These are phyloP conservation scores for Ilex aquifolium DNA, from an alignment of 257 asterid species.

Conservation along the genomic window DNA sequence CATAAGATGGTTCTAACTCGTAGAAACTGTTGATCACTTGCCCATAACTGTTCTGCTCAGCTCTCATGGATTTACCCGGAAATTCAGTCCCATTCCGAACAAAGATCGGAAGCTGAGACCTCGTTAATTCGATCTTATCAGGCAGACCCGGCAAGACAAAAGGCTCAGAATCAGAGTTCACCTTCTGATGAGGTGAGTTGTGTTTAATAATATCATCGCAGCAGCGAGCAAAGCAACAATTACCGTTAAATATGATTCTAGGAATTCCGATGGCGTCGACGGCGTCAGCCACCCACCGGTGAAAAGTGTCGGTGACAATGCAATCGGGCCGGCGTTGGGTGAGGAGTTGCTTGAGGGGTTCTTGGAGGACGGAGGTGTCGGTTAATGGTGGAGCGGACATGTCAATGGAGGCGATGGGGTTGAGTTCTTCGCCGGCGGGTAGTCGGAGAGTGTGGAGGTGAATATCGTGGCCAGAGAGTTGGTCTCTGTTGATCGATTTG, in stretches of 20 bases:
- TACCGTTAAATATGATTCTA: conserved; percentile 37
- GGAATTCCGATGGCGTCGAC: conserved; percentile 46
- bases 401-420: too few species aligned
- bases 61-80: conserved; percentile 5
- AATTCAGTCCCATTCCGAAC: not conserved
- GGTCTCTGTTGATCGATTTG: conserved; percentile 13
- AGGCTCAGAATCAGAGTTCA: conserved; percentile 21
- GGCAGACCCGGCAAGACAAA: conserved; percentile 35
- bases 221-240: conserved; percentile 20
- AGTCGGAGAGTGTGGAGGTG: conserved; percentile 16
- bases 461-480: conserved; percentile 24
- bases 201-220: too few species aligned
- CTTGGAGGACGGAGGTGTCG: conserved; percentile 23
- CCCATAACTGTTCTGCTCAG: conserved; percentile 27
- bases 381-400: not conserved
- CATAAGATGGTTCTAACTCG: conserved; percentile 49
- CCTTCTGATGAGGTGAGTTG: too few species aligned
- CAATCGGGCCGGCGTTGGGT: conserved; percentile 23
- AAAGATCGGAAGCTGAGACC: not conserved
- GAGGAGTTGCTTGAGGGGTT: conserved; percentile 30
- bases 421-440: conserved; percentile 27
- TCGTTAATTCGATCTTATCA: conserved; percentile 11
- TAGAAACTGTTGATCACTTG: conserved; percentile 35
- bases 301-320: conserved; percentile 38
- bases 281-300: conserved; percentile 39